These are phyloP conservation scores for Lentinus brumalis DNA, from an alignment of 768 basidiomycete species.

Conservation along the genomic window DNA sequence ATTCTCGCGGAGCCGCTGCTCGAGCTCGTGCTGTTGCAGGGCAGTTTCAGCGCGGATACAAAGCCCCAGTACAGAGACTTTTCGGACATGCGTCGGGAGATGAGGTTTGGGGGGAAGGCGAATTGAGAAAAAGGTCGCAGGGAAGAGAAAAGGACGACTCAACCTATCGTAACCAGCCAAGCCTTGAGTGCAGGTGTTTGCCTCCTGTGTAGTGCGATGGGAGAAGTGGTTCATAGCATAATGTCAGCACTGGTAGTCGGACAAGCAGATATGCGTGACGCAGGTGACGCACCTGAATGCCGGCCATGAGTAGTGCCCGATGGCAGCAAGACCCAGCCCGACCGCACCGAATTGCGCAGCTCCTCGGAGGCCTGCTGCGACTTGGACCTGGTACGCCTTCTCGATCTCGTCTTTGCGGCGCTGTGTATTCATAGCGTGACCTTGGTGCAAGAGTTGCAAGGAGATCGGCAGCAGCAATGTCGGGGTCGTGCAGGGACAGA, in stretches of 20 bases:
- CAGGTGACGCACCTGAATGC: conserved; percentile 60
- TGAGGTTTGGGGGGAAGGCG: neutral
- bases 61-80: conserved; percentile 66
- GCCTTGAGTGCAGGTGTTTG: conserved; percentile 83
- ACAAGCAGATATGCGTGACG: conserved; percentile 15
- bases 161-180: conserved; percentile 75
- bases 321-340: conserved; percentile 59
- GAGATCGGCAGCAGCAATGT: neutral
- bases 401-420: conserved; percentile 27
- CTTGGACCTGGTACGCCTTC: conserved; percentile 28
- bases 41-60: conserved; percentile 78
- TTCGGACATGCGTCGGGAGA: neutral
- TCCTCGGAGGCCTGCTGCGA: conserved; percentile 42
- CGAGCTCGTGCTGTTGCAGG: conserved; percentile 67
- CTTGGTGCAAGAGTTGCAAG: neutral
- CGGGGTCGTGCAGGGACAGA: neutral
- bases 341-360: conserved; percentile 52
- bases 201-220: conserved; percentile 45
- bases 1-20: conserved; percentile 67
- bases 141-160: conserved; percentile 26
- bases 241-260: neutral
- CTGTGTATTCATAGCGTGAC: conserved; percentile 20
- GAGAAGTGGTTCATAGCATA: neutral
- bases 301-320: conserved; percentile 75
- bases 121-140: neutral